A percentile compares a stretch with the other conserved stretches of the same genome.
phyloP scores from a whole-genome alignment of 1,284 basidiomycete species.

The Mrakiaceae sp. region DNA sequence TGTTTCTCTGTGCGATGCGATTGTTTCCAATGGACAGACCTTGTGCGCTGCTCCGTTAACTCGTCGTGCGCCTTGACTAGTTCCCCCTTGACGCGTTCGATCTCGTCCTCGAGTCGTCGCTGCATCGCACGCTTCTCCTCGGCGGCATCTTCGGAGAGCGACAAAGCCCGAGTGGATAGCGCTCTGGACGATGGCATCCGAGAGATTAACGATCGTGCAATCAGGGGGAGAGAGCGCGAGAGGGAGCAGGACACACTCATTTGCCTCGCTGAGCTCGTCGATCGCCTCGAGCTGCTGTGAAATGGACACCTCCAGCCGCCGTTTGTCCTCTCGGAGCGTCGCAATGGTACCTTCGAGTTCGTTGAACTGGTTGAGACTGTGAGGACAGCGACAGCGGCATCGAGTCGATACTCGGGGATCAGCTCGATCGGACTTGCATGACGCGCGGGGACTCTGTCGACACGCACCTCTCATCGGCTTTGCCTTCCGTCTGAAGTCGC shows the following conservation, averaged over 20 bases:
- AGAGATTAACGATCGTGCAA: background rate
- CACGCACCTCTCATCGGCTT: constrained; percentile 4
- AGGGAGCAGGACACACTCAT: constrained; percentile 37
- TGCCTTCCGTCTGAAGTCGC: constrained; percentile 39
- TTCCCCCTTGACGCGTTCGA: constrained; percentile 25
- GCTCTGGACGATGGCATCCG: constrained; percentile 21
- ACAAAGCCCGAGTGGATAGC: constrained; percentile 57
- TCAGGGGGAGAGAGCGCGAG: background rate
- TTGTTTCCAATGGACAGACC: constrained; percentile 2
- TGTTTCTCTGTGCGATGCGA: too few species aligned
- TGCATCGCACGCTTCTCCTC: constrained; percentile 25
- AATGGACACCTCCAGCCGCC: constrained; percentile 54
- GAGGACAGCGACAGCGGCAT: constrained; percentile 17
- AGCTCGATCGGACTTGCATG: background rate
- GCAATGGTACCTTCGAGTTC: constrained; percentile 52
- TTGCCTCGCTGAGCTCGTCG: constrained; percentile 59
- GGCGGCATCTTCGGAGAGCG: constrained; percentile 62
- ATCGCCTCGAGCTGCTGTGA: constrained; percentile 59
- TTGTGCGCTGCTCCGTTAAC: constrained; percentile 24
- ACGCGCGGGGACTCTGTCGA: background rate
- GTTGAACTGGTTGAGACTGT: constrained; percentile 47
- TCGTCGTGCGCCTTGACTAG: constrained; percentile 26
- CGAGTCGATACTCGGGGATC: too few species aligned
- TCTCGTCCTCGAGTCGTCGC: constrained; percentile 24
- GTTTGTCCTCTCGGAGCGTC: constrained; percentile 49